Conservation (phyloP, 1,284 basidiomycete species). For the Ganoderma meredithae region DNA sequence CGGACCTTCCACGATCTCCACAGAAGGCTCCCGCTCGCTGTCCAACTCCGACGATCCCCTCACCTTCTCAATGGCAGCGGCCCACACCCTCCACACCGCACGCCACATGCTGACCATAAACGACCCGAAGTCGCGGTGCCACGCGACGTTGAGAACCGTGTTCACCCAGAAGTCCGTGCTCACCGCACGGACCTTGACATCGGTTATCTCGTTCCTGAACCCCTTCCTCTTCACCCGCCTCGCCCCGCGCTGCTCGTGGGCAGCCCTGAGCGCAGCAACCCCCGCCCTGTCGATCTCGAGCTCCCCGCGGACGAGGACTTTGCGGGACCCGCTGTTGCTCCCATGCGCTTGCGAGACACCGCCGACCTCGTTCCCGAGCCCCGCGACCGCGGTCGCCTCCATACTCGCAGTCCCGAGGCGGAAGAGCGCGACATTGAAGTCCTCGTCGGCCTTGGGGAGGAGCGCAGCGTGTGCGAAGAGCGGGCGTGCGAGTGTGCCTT, state of each 20-base stretch:
- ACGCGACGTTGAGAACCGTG: constrained; percentile 44
- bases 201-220: constrained; percentile 47
- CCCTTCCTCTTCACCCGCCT: constrained; percentile 39
- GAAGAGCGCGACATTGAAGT: constrained; percentile 74
- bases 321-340: constrained; percentile 12
- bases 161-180: constrained; percentile 51
- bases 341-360: constrained; percentile 47
- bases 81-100: constrained; percentile 49
- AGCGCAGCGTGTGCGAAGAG: constrained; percentile 56
- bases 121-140: constrained; percentile 54
- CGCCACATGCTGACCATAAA: constrained; percentile 46
- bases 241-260: constrained; percentile 36
- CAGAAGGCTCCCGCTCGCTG: constrained; percentile 15
- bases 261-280: constrained; percentile 45
- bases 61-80: constrained; percentile 37
- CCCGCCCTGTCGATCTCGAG: constrained; percentile 54
- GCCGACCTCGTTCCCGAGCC: constrained; percentile 77
- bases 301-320: constrained; percentile 38
- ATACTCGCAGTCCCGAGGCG: constrained; percentile 76
- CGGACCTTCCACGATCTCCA: constrained; percentile 1
- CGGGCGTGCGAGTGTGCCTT: constrained; percentile 54
- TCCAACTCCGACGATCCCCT: constrained; percentile 24
- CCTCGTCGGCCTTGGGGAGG: constrained; percentile 67
- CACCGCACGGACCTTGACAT: constrained; percentile 44
- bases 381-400: constrained; percentile 73